Evolutionary conservation across 768 basidiomycete species (phyloP).

Genomic region (Boletus tylopilopsis): DNA sequence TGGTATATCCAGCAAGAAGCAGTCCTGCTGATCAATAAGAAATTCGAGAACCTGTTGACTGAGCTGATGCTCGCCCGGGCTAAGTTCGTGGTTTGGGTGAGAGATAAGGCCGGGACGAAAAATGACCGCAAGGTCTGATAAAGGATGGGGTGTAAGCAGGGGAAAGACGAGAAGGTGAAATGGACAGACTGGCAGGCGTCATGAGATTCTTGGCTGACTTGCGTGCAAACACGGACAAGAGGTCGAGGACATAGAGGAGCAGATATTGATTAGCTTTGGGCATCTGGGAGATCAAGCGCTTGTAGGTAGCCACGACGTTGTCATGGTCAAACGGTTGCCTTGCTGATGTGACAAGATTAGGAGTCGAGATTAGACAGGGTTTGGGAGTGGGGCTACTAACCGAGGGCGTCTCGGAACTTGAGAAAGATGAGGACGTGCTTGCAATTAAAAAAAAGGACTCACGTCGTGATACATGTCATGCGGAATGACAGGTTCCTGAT

Average conservation of each 20-base stretch:
- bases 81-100: constrained; percentile 83
- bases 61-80: constrained; percentile 79
- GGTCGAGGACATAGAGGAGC: constrained; percentile 94
- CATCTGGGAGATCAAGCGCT: constrained; percentile 77
- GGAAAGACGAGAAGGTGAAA: background rate
- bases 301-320: constrained; percentile 75
- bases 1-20: constrained; percentile 88
- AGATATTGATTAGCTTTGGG: constrained; percentile 91
- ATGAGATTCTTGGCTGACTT: constrained; percentile 92
- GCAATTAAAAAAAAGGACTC: constrained; percentile 32
- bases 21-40: constrained; percentile 93
- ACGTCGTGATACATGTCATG: constrained; percentile 84
- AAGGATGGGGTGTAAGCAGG: background rate
- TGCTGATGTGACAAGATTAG: constrained; percentile 38
- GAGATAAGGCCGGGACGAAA: constrained; percentile 95
- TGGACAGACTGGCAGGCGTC: constrained; percentile 85
- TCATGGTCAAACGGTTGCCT: constrained; percentile 67
- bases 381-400: constrained; percentile 41
- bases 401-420: constrained; percentile 76
- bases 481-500: constrained; percentile 92
- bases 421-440: constrained; percentile 8
- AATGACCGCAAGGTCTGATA: constrained; percentile 88
- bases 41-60: constrained; percentile 93
- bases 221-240: constrained; percentile 90
- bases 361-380: constrained; percentile 1